Conservation (phyloP, 2,329 filamentous ascomycete genomes). For the Alternaria arbusti region DNA sequence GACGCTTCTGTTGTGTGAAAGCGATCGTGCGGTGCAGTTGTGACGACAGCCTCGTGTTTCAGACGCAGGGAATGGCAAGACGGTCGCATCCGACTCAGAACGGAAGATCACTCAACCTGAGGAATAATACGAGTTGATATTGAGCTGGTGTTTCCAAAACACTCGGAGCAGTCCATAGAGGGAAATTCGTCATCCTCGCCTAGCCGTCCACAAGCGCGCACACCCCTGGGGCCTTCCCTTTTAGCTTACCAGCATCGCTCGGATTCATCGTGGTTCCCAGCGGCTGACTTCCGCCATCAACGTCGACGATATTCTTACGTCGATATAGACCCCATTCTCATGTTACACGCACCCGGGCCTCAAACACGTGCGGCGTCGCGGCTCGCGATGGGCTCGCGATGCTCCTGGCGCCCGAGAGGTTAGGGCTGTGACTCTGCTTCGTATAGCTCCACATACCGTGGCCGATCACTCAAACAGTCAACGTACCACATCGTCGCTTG, state of each 20-base stretch:
- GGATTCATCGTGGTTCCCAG: not conserved
- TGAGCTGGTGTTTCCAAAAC: constrained; percentile 11
- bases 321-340: not conserved
- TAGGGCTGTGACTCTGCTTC: constrained; percentile 18
- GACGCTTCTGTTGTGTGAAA: not conserved
- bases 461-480: constrained; percentile 28
- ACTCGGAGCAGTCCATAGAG: not conserved
- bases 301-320: not conserved
- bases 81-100: not conserved
- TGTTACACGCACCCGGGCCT: not conserved
- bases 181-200: not conserved
- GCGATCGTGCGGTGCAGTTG: not conserved
- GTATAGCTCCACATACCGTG: constrained; percentile 24
- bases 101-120: not conserved
- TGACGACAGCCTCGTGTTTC: not conserved
- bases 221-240: not conserved
- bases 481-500: constrained; percentile 31
- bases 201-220: not conserved
- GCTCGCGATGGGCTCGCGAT: not conserved
- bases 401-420: not conserved
- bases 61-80: not conserved
- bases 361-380: not conserved
- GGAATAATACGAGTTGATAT: not conserved
- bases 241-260: constrained; percentile 10
- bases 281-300: not conserved